phyloP scores from a whole-genome alignment of 306 rosid species.

The Astragalus glycyphyllos region DNA sequence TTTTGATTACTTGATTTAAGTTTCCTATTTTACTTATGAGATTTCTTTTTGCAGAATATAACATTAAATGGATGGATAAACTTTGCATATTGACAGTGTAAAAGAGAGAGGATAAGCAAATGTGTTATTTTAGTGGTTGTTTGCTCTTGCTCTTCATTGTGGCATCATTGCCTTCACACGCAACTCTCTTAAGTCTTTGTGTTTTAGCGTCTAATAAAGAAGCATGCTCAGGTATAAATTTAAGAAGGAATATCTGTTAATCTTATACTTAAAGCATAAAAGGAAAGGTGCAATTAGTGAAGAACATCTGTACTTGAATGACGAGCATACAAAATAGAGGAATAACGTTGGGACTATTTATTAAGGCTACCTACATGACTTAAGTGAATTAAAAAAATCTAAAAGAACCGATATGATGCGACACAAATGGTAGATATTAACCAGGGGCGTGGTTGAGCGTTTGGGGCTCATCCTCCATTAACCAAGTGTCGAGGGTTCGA shows the following conservation, averaged over 20 bases:
- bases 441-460: too few relatives aligned
- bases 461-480: too few relatives aligned
- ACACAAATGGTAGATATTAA: too few relatives aligned
- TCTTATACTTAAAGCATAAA: not conserved
- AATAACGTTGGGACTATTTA: too few relatives aligned
- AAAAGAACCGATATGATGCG: too few relatives aligned
- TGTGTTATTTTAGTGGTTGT: not conserved
- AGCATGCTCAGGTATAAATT: slow-evolving; percentile 33
- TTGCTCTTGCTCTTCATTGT: not conserved
- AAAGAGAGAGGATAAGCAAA: slow-evolving; percentile 23
- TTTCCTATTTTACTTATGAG: slow-evolving; percentile 10
- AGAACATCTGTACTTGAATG: not conserved
- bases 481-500: too few relatives aligned
- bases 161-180: not conserved
- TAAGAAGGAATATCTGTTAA: slow-evolving; percentile 1
- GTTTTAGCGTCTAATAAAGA: slow-evolving; percentile 9
- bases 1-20: not conserved
- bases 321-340: too few relatives aligned
- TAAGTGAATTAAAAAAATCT: too few relatives aligned
- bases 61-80: slow-evolving; percentile 1
- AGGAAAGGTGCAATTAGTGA: not conserved
- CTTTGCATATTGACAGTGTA: slow-evolving; percentile 4
- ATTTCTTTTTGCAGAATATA: slow-evolving; percentile 7
- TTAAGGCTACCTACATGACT: too few relatives aligned
- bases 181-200: not conserved